phyloP scores from a whole-genome alignment of 2,329 filamentous ascomycete genomes.

The Calonectria pteridis region DNA sequence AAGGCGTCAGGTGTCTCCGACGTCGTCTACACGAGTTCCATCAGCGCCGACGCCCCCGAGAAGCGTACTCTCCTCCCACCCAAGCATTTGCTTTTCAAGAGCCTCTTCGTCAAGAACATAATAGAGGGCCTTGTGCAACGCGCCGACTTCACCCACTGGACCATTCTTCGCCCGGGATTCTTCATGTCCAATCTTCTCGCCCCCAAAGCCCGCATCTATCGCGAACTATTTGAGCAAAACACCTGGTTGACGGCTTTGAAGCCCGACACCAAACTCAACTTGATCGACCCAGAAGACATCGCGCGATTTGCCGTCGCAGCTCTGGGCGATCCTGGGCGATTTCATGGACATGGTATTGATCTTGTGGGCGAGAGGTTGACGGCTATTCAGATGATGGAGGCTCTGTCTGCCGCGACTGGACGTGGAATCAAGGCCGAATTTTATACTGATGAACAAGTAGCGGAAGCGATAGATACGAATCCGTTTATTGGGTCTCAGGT shows the following conservation, averaged over 20 bases:
- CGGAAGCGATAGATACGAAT: not conserved
- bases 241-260: slow-evolving; percentile 15
- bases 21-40: slow-evolving; percentile 9
- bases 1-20: not conserved
- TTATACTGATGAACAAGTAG: not conserved
- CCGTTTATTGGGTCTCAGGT: not conserved
- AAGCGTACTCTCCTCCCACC: slow-evolving; percentile 13
- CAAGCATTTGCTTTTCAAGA: slow-evolving; percentile 12
- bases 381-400: slow-evolving; percentile 11
- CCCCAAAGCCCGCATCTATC: slow-evolving; percentile 7
- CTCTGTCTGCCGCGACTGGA: slow-evolving; percentile 3
- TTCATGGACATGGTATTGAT: slow-evolving; percentile 11
- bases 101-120: slow-evolving; percentile 18
- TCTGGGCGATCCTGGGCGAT: not conserved
- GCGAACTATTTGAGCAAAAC: not conserved
- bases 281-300: slow-evolving; percentile 14
- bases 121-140: slow-evolving; percentile 13
- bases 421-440: not conserved
- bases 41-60: slow-evolving; percentile 18
- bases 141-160: slow-evolving; percentile 13
- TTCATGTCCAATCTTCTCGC: slow-evolving; percentile 16
- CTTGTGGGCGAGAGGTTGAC: slow-evolving; percentile 14
- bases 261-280: slow-evolving; percentile 1
- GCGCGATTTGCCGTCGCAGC: slow-evolving; percentile 4
- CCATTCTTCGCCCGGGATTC: slow-evolving; percentile 14